Percentiles rank a stretch among this genome's conserved stretches.
Evolutionary conservation across 2,329 filamentous ascomycete species (phyloP).

Genomic region (Aureobasidium uvarum): DNA sequence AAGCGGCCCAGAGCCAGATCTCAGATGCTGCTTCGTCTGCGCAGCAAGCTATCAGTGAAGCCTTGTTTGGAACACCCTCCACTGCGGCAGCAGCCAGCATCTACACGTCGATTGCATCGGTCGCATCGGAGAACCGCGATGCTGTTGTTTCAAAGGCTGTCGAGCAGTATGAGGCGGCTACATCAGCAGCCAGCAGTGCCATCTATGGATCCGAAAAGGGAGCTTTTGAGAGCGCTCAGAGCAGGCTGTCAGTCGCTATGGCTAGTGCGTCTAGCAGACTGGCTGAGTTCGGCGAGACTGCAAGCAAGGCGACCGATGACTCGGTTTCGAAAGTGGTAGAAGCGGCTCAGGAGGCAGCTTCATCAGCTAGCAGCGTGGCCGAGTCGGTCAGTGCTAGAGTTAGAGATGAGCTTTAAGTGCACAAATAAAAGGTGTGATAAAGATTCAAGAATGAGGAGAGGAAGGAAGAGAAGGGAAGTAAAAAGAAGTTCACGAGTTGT

Average conservation of each 20-base stretch:
- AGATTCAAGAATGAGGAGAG: background rate
- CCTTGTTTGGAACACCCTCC: constrained; percentile 58
- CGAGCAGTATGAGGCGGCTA: constrained; percentile 49
- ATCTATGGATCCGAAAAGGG: constrained; percentile 55
- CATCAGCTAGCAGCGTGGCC: constrained; percentile 45
- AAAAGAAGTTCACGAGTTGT: constrained; percentile 8
- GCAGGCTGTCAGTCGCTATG: constrained; percentile 43
- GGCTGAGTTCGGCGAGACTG: constrained; percentile 41
- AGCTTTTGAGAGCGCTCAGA: constrained; percentile 48
- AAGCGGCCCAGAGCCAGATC: constrained; percentile 55
- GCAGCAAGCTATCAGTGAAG: constrained; percentile 55
- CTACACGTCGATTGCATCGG: constrained; percentile 49
- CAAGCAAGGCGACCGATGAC: constrained; percentile 35
- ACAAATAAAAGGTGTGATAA: background rate
- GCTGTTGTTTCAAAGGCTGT: constrained; percentile 34
- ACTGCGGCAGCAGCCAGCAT: constrained; percentile 46
- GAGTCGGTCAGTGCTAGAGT: constrained; percentile 45
- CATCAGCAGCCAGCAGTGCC: constrained; percentile 46
- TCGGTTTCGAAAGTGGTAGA: constrained; percentile 39
- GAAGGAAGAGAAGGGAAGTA: background rate
- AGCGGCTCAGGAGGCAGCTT: constrained; percentile 49
- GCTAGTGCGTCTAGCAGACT: constrained; percentile 48
- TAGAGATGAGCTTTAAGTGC: constrained; percentile 31
- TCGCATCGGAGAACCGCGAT: constrained; percentile 45
- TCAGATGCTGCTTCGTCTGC: constrained; percentile 56